Evolutionary conservation across 345 rosid species (phyloP), one percentile per base, ranked within the genome.

Genomic region (Citrus cavaleriei): DNA sequence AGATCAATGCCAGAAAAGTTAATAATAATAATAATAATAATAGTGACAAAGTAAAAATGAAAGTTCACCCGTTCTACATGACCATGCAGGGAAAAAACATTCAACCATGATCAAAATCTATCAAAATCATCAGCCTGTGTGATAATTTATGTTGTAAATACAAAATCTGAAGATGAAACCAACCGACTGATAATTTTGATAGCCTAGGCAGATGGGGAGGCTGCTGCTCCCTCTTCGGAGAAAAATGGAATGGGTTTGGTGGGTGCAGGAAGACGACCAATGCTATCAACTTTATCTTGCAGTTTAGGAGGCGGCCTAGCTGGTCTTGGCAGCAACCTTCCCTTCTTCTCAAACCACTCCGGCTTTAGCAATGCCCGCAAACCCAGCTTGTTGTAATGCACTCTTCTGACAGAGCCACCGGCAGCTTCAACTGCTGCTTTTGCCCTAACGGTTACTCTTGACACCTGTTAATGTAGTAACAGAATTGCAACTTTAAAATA

Each of bases 221-320:
- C 79, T 3, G 82, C 84, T 46, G 81, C 87, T 46, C 79, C 83
- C 64, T 81, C 89, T 73, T 85, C 82, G 2, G 83, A 55, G 65
- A 79, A 86, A 72, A 93, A 93, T 2, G 90, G 98, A 73, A 96
- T 93, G 2, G 98, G 94, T 82, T 92, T 94, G 35, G 86, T 91
- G 0, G 97, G 98, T 16, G 98, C 98, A 2, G 98, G 98, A 72
- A 94, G 87, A 73, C 95, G 97, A 35, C 98, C 98, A 1, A 92
- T 96, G 87, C 99, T 91, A 82, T 94, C 99, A 5, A 96, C 99
- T 88, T 86, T 91, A 79, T 91, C 92, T 81, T 81, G 84, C 84
- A 86, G 90, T 81, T 96, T 94, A 1, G 98, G 99, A n/a, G 95
- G 99, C 9, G 99, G 99, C 82, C 97, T 83, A 4, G 99, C 99